Evolutionary conservation across 164 flowering plant genomes (phyloP).

Genomic region (Buxus sempervirens): DNA sequence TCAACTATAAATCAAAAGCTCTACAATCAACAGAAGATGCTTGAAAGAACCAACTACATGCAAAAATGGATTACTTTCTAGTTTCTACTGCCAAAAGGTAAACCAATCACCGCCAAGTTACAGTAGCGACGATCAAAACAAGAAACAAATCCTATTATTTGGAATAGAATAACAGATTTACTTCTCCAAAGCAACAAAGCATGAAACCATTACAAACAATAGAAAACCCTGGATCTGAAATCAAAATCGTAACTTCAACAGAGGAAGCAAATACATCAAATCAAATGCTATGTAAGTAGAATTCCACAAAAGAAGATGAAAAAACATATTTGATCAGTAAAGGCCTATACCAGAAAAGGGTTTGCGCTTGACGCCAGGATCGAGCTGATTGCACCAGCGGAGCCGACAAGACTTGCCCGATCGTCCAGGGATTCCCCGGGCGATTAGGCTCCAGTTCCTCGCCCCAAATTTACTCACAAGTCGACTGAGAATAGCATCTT

Average conservation of each 20-base stretch:
- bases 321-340: background rate
- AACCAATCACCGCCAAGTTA: background rate
- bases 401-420: constrained; percentile 90
- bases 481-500: constrained; percentile 53
- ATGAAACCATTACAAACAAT: too few species aligned
- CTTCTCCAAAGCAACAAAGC: background rate
- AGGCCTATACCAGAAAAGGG: constrained; percentile 47
- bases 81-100: background rate
- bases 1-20: background rate
- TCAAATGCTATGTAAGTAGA: background rate
- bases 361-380: constrained; percentile 59
- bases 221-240: background rate
- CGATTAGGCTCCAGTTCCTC: constrained; percentile 82
- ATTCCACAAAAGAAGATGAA: background rate
- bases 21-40: background rate
- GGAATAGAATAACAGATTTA: background rate
- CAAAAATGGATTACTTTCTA: too few species aligned
- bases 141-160: background rate
- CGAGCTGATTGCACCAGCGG: constrained; percentile 95
- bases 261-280: background rate
- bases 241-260: background rate
- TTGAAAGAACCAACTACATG: background rate
- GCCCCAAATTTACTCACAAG: constrained; percentile 72
- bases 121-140: background rate
- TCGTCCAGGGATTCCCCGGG: constrained; percentile 75